These are phyloP conservation scores for Oryza coarctata DNA, from an alignment of 176 grass and related monocot genomes.

Conservation along the genomic window DNA sequence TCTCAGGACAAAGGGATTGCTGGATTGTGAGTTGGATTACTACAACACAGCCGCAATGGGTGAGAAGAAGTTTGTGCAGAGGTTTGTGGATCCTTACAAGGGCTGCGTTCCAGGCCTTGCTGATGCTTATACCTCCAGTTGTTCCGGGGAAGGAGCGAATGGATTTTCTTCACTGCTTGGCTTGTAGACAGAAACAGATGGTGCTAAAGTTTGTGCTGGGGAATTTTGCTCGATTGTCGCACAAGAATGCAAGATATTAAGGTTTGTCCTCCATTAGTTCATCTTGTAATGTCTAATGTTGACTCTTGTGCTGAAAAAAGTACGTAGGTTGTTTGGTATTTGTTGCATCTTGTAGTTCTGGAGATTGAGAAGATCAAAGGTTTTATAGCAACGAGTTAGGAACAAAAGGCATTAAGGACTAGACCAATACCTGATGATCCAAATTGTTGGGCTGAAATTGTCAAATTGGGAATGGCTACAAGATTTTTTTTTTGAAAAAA, in stretches of 20 bases:
- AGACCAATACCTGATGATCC: neutral
- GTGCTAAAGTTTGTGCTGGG: neutral
- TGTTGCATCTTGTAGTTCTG: neutral
- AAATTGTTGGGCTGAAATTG: neutral
- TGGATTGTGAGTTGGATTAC: constrained; percentile 20
- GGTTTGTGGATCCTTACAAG: constrained; percentile 34
- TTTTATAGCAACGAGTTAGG: neutral
- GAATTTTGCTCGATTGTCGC: neutral
- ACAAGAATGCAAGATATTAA: neutral
- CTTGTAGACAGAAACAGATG: neutral
- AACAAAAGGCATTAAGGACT: neutral
- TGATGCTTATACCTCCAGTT: constrained; percentile 14
- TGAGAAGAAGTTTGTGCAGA: constrained; percentile 40
- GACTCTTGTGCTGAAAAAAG: neutral
- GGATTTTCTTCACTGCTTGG: neutral
- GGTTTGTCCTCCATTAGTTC: neutral
- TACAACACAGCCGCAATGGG: neutral
- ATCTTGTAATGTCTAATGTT: neutral
- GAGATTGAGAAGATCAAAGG: neutral
- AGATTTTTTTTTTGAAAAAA: neutral
- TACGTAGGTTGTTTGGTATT: neutral
- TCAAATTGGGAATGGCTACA: neutral
- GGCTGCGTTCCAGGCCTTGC: constrained; percentile 9
- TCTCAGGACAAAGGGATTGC: constrained; percentile 36
- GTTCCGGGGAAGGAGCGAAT: neutral